phyloP scores from a whole-genome alignment of 192 early-diverging fungal species.

The Gryganskiella cystojenkinii region DNA sequence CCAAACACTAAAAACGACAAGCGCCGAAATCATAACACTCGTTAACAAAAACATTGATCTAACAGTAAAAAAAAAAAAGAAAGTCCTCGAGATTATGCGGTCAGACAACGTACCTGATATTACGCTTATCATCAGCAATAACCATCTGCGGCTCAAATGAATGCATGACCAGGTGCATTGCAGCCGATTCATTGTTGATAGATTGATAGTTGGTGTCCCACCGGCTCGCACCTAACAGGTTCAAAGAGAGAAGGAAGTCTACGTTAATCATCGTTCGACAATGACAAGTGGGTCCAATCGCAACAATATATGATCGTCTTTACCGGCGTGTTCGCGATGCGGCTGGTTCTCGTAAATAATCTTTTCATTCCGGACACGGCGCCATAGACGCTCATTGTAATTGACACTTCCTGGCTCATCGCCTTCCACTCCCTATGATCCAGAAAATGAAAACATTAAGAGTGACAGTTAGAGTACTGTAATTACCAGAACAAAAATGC shows the following conservation, averaged over 20 bases:
- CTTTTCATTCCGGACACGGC: slow-evolving; percentile 74
- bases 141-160: slow-evolving; percentile 88
- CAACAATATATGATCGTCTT: not conserved
- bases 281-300: not conserved
- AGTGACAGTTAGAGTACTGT: not conserved
- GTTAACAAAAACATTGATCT: too few relatives aligned
- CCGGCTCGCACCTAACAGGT: slow-evolving; percentile 58
- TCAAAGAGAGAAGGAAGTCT: not conserved
- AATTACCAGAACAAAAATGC: slow-evolving; percentile 21
- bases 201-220: slow-evolving; percentile 65
- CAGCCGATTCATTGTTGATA: slow-evolving; percentile 63
- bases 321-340: slow-evolving; percentile 65
- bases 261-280: not conserved
- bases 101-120: slow-evolving; percentile 64
- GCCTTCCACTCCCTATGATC: slow-evolving; percentile 69
- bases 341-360: slow-evolving; percentile 63
- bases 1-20: slow-evolving; percentile 83
- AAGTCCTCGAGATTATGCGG: too few relatives aligned
- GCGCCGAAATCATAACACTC: too few relatives aligned
- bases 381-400: slow-evolving; percentile 80
- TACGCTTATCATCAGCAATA: slow-evolving; percentile 76
- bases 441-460: not conserved
- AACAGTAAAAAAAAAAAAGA: slow-evolving; percentile 3
- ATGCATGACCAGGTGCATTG: slow-evolving; percentile 76
- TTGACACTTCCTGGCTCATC: slow-evolving; percentile 85